Evolutionary conservation across 805 yeast species (phyloP), one percentile per base, ranked within the genome.

Genomic region (Nakazawaea laoshanensis): DNA sequence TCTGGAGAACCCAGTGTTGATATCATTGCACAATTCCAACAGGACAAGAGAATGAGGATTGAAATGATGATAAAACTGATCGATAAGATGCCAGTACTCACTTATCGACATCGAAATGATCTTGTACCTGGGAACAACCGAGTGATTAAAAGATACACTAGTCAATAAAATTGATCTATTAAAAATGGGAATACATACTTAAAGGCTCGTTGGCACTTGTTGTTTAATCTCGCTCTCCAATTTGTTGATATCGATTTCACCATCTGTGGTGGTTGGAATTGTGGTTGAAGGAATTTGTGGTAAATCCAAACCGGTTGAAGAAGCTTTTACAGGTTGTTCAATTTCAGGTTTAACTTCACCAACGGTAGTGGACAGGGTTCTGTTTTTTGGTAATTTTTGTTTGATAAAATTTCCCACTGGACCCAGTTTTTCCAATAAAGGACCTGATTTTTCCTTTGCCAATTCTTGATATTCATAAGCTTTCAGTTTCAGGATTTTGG

Each of bases 331-430:
- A 16, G 32, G 32, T 22, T 32, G 23, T 12, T 20, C 33, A 8
- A 19, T 29, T 20, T 24, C 36, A 30, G 37, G 39, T 9, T 16
- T 14, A n/a, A 35, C 24, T 19, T 42, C 52, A 37, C 71, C 76
- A 42, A 77, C 81, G 30, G 83, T 76, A 26, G 83, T 63, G 25
- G 81, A 77, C 23, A 84, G 84, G 40, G 87, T 78, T 71, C 86
- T 76, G 33, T 55, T 55, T 39, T 63, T 58, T 29, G 80, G 78
- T 42, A 72, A 51, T 59, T 70, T 69, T 22, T 74, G 60, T 51
- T 68, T 63, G 49, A 80, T 57, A 48, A 74, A 71, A 22, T 63
- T 51, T 25, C 82, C 75, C 37, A 78, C 73, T 33, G 89, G 89
- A 28, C 82, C 81, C 42, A 72, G 65, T 44, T 67, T 63, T 42